A percentile compares a stretch with the other conserved stretches of the same genome.
Conservation (phyloP, 2,329 filamentous ascomycete species). For the Calonectria henricotiae region DNA sequence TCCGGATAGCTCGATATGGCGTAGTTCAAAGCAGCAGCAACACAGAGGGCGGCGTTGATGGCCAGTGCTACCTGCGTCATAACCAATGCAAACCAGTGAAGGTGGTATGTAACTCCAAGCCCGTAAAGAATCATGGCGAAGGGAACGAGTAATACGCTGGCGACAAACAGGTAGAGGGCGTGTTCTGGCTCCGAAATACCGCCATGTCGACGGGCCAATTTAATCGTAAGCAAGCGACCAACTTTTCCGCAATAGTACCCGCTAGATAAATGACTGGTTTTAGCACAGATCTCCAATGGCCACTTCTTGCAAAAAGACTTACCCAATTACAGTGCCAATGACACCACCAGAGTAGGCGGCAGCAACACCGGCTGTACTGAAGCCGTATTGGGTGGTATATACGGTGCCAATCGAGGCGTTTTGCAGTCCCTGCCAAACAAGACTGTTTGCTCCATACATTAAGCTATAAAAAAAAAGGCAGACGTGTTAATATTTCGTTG, state of each 20-base stretch:
- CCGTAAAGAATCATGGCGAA: conserved; percentile 64
- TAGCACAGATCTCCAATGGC: background rate
- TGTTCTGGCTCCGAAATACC: conserved; percentile 68
- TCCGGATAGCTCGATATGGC: conserved; percentile 55
- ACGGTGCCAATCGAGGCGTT: conserved; percentile 55
- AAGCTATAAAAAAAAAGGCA: conserved; percentile 23
- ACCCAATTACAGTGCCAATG: conserved; percentile 63
- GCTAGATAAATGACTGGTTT: conserved; percentile 30
- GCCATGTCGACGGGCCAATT: conserved; percentile 61
- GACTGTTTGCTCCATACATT: conserved; percentile 56
- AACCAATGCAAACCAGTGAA: conserved; percentile 56
- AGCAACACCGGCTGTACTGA: conserved; percentile 51
- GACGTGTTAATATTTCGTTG: background rate
- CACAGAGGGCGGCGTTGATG: conserved; percentile 52
- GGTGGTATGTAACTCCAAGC: conserved; percentile 52
- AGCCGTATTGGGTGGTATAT: conserved; percentile 55
- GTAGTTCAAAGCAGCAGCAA: conserved; percentile 52
- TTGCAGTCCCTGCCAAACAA: conserved; percentile 55
- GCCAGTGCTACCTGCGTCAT: conserved; percentile 52
- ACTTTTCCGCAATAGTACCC: conserved; percentile 54
- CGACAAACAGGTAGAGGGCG: conserved; percentile 60
- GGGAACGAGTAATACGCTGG: conserved; percentile 60
- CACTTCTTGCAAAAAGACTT: background rate
- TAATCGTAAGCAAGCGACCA: conserved; percentile 60
- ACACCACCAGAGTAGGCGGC: conserved; percentile 52